phyloP scores from a whole-genome alignment of 2,329 filamentous ascomycete species.

The Pestalotiopsis sp. region DNA sequence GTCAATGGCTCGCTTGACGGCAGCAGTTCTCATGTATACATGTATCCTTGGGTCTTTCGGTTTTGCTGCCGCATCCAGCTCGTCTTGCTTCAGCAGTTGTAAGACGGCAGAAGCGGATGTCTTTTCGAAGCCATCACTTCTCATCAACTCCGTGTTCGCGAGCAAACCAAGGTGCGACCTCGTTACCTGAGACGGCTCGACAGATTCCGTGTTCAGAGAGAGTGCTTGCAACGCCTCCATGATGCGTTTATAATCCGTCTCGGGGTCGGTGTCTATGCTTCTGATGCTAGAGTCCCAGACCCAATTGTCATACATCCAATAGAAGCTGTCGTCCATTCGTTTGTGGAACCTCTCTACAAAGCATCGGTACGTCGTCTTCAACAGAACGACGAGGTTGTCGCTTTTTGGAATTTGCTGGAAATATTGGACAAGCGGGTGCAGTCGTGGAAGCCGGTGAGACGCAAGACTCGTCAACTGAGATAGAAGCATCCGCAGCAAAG shows the following conservation, averaged over 20 bases:
- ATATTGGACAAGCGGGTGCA: slow-evolving; percentile 5
- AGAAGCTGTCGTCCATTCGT: neutral
- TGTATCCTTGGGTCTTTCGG: neutral
- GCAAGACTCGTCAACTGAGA: slow-evolving; percentile 1
- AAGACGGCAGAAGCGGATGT: neutral
- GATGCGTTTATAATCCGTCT: neutral
- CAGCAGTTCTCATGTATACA: neutral
- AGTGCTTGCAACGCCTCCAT: slow-evolving; percentile 5
- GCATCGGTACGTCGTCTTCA: neutral
- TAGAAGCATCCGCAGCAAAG: slow-evolving; percentile 1
- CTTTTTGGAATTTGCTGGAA: neutral
- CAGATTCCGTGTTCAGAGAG: neutral
- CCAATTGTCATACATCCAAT: slow-evolving; percentile 13
- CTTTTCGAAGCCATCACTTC: slow-evolving; percentile 5
- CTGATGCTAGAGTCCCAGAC: slow-evolving; percentile 9
- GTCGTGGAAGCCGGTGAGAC: neutral
- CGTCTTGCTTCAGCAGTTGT: neutral
- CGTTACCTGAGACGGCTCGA: neutral
- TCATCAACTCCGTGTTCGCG: neutral
- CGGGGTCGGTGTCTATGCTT: slow-evolving; percentile 1
- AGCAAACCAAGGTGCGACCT: slow-evolving; percentile 5
- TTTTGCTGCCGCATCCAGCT: neutral
- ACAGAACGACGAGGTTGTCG: neutral
- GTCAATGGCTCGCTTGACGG: neutral
- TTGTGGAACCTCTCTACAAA: neutral